Conservation (phyloP, 306 rosid species). For the Castanopsis chinensis region DNA sequence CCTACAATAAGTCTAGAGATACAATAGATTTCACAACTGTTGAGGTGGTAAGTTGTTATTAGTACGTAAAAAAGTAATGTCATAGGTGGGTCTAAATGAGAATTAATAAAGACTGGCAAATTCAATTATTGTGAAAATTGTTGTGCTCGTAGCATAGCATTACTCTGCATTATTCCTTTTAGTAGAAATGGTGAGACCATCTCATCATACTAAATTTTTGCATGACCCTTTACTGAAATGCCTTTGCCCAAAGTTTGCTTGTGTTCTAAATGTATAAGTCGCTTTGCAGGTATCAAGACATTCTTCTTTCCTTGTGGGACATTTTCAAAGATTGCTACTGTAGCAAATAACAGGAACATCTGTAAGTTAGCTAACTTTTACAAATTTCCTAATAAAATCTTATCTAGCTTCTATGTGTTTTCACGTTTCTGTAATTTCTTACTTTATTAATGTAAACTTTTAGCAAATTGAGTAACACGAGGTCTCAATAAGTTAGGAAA, state of each 20-base stretch:
- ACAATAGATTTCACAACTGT: neutral
- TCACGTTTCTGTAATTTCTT: slow-evolving; percentile 19
- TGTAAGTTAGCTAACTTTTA: slow-evolving; percentile 60
- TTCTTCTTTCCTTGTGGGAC: slow-evolving; percentile 95
- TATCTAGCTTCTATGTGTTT: neutral
- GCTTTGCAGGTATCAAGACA: slow-evolving; percentile 77
- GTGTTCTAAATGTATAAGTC: slow-evolving; percentile 13
- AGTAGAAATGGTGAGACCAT: neutral
- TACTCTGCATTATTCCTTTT: neutral
- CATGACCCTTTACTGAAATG: neutral
- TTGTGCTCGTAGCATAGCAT: too few relatives aligned
- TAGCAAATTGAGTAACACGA: neutral
- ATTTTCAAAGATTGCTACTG: slow-evolving; percentile 80
- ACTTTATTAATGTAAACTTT: neutral
- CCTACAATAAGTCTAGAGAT: neutral
- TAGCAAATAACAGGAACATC: slow-evolving; percentile 76
- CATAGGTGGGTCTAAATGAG: too few relatives aligned
- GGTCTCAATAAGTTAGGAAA: neutral
- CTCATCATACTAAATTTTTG: neutral
- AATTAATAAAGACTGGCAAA: too few relatives aligned
- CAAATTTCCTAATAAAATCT: neutral
- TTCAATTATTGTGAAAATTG: too few relatives aligned
- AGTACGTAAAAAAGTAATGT: too few relatives aligned
- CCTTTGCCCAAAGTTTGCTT: neutral
- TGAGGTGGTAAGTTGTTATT: too few relatives aligned